Base-by-base conservation (phyloP, 768 basidiomycete species). In the Leucosporidium yakuticum region DNA sequence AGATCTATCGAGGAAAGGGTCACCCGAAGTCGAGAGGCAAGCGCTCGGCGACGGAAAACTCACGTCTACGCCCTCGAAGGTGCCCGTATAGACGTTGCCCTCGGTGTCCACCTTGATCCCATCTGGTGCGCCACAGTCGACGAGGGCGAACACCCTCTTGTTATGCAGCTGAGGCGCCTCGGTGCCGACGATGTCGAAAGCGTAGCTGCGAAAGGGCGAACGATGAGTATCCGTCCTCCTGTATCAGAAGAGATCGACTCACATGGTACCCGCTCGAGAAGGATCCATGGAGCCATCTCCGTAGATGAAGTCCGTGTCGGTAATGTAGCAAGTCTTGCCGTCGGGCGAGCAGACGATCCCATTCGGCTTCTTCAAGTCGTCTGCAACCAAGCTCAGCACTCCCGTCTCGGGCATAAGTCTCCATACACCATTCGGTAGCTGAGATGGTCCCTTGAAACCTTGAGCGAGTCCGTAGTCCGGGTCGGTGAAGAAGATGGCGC, bases 341-440 rank as follows among this genome's bases (percentile, higher is more conserved):
- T 44, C 39, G 39, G 39, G 39, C 39, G 39, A 44, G 39, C 39
- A 44, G 39, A 44, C 39, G 14, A 44, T 15, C 2, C 39, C 39
- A 15, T 44, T 44, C 14, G 39, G 39, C 14, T 44, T 44, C 39
- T 44, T 44, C 11, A 44, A 15, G 39, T 44, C 39, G 39, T 44
- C 39, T 3, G 39, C 39, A 8, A 44, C 87, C 7, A 87, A 86
- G 4, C 84, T 83, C 11, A 91, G 83, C 32, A 83, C 77, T 6
- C 87, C 82, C 1, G 85, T 87, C 4, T 80, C 80, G 19, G 87
- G 85, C 74, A 89, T 85, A 73, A 89, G 85, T 15, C 87, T 83
- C 76, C 91, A 91, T 23, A 90, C 88, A 73, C 90, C 88, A 56
- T 83, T 86, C 6, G 87, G 89, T 60, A 89, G 75, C 58, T 85